A percentile compares a stretch with the other conserved stretches of the same genome.
These are phyloP conservation scores for Brassica hybrid DNA, from an alignment of 441 rosid genomes.

Conservation along the genomic window DNA sequence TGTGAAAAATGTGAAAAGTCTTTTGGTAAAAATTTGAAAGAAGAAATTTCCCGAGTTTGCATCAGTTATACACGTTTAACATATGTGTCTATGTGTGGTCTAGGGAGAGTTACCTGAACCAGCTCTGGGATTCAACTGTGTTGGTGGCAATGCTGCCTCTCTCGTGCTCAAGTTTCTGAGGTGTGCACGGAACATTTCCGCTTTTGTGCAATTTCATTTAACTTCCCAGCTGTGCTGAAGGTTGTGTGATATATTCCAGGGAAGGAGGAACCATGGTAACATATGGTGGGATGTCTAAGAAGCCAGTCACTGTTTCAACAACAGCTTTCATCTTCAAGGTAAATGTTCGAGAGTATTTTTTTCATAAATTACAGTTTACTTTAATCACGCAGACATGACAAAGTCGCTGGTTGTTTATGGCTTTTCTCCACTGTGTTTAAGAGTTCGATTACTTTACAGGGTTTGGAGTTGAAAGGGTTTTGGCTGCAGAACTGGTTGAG, in stretches of 20 bases:
- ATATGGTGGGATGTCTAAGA: conserved; percentile 79
- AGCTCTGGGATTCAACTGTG: conserved; percentile 82
- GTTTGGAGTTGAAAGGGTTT: conserved; percentile 82
- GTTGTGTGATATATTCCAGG: conserved; percentile 45
- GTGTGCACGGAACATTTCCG: conserved; percentile 48
- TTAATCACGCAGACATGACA: not conserved
- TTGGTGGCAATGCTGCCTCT: conserved; percentile 90
- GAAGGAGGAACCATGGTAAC: conserved; percentile 90
- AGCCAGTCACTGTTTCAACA: conserved; percentile 56
- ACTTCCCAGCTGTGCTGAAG: not conserved
- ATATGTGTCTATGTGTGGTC: conserved; percentile 20
- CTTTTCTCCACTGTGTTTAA: not conserved
- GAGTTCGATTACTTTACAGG: conserved; percentile 47
- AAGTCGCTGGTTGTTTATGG: not conserved
- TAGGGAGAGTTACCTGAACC: conserved; percentile 73
- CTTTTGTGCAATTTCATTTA: conserved; percentile 1
- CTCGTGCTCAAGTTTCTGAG: conserved; percentile 82
- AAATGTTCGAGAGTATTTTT: conserved; percentile 4
- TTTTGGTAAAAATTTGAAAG: conserved; percentile 57
- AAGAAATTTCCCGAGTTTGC: not conserved
- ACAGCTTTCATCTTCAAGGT: conserved; percentile 90
- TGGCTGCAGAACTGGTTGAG: conserved; percentile 86
- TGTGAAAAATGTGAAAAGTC: conserved; percentile 79
- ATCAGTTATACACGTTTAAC: conserved; percentile 20
- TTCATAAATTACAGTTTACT: not conserved